Evolutionary conservation across 306 rosid species (phyloP), one percentile per base, ranked within the genome.

Genomic region (Begonia masoniana): DNA sequence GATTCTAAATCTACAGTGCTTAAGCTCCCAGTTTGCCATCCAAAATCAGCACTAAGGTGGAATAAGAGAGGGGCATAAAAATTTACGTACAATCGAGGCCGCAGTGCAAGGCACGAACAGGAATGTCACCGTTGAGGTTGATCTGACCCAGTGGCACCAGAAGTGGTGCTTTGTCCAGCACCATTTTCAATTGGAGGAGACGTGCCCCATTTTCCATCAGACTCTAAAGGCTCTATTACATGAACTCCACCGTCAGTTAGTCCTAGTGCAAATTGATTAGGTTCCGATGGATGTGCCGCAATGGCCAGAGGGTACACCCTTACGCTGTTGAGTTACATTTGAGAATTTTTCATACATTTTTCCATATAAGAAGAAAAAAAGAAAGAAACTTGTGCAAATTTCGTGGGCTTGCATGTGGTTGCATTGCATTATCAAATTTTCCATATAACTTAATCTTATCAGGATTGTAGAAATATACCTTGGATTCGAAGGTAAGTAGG

Each of bases 181-280:
- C 99, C 96, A 26, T 92, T 92, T 65, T 92, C 96, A 5, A 60
- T 74, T 13, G 99, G 99, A 47, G 93, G 96, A 17, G 84, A 61
- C 56, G 80, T 79, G 46, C 99, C 99, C 99, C 99, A 92, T 63
- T 81, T 92, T 62, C 96, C 99, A 73, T 87, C 96, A 0, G 87
- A 68, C 59, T 92, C 96, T 51, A 81, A 75, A 2, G 99, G 96
- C 78, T 92, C 99, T 19, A 92, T 86, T 46, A 92, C 81, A 57
- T 79, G 81, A 12, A 92, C 99, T 41, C 93, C 87, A 17, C 99
- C 99, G 51, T 92, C 96, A 2, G 89, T 70, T 43, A 92, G 93
- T 50, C 99, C 99, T 59, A 92, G 67, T 35, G 96, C 96, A 71
- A 92, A 92, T 60, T 92, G 99, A 66, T 82, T 83, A 66, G 95